phyloP scores from a whole-genome alignment of 2,329 filamentous ascomycete genomes.

The Pseudocercospora musae region DNA sequence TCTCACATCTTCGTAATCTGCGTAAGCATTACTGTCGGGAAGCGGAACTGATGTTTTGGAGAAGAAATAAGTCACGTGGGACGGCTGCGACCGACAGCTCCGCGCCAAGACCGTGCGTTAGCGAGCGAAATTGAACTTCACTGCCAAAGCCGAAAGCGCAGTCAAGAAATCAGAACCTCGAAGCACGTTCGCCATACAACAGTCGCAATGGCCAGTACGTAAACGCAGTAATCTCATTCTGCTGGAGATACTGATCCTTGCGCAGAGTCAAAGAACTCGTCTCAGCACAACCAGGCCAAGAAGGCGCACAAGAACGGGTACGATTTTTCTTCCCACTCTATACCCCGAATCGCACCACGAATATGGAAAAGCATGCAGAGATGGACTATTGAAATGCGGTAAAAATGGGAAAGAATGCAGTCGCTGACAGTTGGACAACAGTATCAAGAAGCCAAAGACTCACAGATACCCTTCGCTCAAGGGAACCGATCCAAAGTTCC shows the following conservation, averaged over 20 bases:
- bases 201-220: constrained; percentile 68
- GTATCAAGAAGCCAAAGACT: constrained; percentile 99
- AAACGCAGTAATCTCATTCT: background rate
- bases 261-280: constrained; percentile 99
- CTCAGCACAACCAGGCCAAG: constrained; percentile 96
- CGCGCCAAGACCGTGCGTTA: background rate
- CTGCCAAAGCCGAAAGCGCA: background rate
- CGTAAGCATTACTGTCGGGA: background rate
- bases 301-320: constrained; percentile 99
- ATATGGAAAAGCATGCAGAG: background rate
- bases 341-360: background rate
- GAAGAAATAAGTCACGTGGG: background rate
- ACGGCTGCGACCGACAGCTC: background rate
- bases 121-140: background rate
- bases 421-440: constrained; percentile 41
- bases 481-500: constrained; percentile 99
- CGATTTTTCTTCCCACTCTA: constrained; percentile 37
- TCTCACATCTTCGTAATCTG: background rate
- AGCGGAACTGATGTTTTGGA: background rate
- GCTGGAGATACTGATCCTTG: constrained; percentile 18
- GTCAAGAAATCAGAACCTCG: constrained; percentile 5
- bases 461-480: constrained; percentile 98
- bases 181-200: constrained; percentile 22
- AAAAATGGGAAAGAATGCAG: constrained; percentile 1
- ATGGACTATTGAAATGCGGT: background rate